Conservation (phyloP, 164 flowering plant genomes). For the Dillenia suffruticosa region DNA sequence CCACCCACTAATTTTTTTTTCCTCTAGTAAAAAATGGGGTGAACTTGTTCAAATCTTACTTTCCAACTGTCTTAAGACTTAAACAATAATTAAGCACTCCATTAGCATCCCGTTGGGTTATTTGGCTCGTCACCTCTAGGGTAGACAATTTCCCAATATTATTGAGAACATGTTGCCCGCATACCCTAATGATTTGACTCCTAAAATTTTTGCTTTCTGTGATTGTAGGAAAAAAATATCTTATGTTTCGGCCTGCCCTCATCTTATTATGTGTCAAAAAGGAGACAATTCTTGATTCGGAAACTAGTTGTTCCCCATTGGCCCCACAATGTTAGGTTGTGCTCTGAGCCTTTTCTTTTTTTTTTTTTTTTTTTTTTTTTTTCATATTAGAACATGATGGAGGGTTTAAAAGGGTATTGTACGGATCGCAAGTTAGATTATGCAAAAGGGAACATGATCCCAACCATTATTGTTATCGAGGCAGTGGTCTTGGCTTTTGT, state of each 20-base stretch:
- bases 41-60: constrained; percentile 20
- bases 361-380: too few species aligned
- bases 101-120: constrained; percentile 8
- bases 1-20: constrained; percentile 9
- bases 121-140: background rate
- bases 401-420: constrained; percentile 7
- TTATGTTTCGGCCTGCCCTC: constrained; percentile 24
- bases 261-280: constrained; percentile 20
- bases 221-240: constrained; percentile 8
- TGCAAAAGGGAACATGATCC: constrained; percentile 28
- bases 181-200: constrained; percentile 9
- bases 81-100: background rate
- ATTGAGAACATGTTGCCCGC: constrained; percentile 28
- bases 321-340: background rate
- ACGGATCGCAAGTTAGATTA: constrained; percentile 13
- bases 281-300: background rate
- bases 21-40: constrained; percentile 1
- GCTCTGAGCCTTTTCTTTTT: background rate
- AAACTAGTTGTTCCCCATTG: background rate
- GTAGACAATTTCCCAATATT: constrained; percentile 23
- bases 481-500: constrained; percentile 32
- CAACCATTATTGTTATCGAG: constrained; percentile 10
- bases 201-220: background rate
- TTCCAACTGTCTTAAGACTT: constrained; percentile 11
- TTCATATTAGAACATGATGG: constrained; percentile 3